Evolutionary conservation across 208 protist genomes (phyloP).

Genomic region (Crithidia bombi): DNA sequence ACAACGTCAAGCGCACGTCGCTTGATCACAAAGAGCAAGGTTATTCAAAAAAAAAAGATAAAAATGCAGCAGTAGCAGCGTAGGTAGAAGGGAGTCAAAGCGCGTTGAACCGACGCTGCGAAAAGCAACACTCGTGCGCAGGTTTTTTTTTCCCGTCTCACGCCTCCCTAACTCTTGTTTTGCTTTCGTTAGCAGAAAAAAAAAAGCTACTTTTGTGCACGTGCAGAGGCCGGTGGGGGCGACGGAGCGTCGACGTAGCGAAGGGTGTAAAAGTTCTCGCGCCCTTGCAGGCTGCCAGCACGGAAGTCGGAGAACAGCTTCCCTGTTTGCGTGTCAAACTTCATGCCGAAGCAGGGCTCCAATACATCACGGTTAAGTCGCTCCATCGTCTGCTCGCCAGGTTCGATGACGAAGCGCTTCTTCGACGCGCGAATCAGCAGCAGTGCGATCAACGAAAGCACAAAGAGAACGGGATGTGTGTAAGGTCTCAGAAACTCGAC

Average conservation of each 20-base stretch:
- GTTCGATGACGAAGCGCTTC: constrained; percentile 80
- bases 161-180: no score
- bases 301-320: constrained; percentile 73
- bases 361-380: constrained; percentile 77
- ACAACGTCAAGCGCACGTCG: no score
- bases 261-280: constrained; percentile 60
- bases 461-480: constrained; percentile 29
- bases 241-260: constrained; percentile 41
- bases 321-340: constrained; percentile 70
- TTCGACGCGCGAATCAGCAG: constrained; percentile 72
- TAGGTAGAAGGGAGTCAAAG: no score
- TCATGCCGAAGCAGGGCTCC: constrained; percentile 81
- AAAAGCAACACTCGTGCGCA: no score
- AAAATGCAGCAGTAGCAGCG: no score
- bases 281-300: constrained; percentile 22
- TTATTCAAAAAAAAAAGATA: no score
- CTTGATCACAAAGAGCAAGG: no score
- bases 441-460: constrained; percentile 56
- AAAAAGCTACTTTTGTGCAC: background rate
- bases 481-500: constrained; percentile 35
- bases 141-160: no score
- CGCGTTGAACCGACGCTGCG: no score
- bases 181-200: no score
- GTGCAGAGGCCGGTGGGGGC: background rate
- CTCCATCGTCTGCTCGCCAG: constrained; percentile 73